Evolutionary conservation across 1,139 yeast genomes (phyloP).

Genomic region (Scheffersomyces illinoinensis): DNA sequence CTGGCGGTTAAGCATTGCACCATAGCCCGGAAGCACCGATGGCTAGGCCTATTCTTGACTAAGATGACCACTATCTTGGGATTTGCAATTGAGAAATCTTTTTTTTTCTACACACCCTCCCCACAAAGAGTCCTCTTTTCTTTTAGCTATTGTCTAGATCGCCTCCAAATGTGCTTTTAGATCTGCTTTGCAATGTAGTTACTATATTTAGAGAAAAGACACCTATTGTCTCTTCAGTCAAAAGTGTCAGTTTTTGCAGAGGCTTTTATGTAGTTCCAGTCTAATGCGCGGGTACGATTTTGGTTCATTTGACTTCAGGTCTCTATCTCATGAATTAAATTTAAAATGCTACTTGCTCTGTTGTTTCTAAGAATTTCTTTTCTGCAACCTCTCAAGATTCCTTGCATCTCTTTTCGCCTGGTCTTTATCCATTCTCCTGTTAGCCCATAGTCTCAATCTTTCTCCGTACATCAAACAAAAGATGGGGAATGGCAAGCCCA

Average conservation of each 20-base stretch:
- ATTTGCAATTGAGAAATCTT: background rate
- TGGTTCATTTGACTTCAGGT: background rate
- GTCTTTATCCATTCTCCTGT: conserved; percentile 37
- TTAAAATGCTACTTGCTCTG: background rate
- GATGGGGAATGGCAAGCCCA: conserved; percentile 67
- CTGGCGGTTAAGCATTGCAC: background rate
- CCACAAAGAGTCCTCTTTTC: background rate
- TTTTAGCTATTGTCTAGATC: background rate
- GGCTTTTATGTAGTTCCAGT: background rate
- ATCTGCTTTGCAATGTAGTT: background rate
- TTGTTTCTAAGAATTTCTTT: conserved; percentile 5
- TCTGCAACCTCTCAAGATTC: conserved; percentile 27
- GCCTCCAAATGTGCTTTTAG: background rate
- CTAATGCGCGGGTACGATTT: background rate
- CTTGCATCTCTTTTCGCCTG: conserved; percentile 44
- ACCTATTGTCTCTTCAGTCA: background rate
- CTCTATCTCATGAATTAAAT: background rate
- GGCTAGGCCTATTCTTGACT: background rate
- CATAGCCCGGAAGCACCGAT: background rate
- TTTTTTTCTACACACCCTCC: background rate
- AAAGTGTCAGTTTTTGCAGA: background rate
- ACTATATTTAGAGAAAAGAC: background rate
- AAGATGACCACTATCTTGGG: background rate
- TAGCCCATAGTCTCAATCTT: conserved; percentile 56
- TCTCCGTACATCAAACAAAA: conserved; percentile 59